These are phyloP conservation scores for Aspergillus sojae DNA, from an alignment of 2,329 filamentous ascomycete species.

Conservation along the genomic window DNA sequence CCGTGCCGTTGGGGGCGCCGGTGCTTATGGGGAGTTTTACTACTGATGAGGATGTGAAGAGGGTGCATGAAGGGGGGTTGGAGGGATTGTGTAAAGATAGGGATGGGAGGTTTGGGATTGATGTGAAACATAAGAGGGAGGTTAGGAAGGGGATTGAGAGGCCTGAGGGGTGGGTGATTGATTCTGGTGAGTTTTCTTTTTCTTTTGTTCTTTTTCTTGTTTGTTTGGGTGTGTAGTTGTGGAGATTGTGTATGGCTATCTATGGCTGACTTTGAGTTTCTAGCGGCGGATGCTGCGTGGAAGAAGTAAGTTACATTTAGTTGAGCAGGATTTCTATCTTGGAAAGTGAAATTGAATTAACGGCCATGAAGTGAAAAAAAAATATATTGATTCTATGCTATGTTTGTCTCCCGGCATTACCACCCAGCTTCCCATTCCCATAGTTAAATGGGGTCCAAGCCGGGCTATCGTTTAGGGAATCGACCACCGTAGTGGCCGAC, in stretches of 20 bases:
- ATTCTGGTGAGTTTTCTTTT: slow-evolving; percentile 35
- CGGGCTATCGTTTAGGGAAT: slow-evolving; percentile 42
- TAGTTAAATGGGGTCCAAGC: slow-evolving; percentile 50
- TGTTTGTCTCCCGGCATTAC: slow-evolving; percentile 49
- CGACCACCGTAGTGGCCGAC: slow-evolving; percentile 27
- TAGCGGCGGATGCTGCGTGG: slow-evolving; percentile 41
- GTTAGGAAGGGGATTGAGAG: slow-evolving; percentile 53
- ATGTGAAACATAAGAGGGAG: slow-evolving; percentile 56
- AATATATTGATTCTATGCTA: slow-evolving; percentile 13
- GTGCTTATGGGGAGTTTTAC: slow-evolving; percentile 66
- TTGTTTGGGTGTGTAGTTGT: too few species aligned
- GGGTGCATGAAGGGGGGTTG: slow-evolving; percentile 30
- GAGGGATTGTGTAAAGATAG: slow-evolving; percentile 51
- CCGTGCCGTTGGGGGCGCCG: slow-evolving; percentile 62
- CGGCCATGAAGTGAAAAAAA: too few species aligned
- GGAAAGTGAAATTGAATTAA: too few species aligned
- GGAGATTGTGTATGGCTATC: too few species aligned
- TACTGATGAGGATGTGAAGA: slow-evolving; percentile 28
- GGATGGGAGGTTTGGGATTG: slow-evolving; percentile 57
- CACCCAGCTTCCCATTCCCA: slow-evolving; percentile 47
- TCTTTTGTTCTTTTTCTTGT: background rate
- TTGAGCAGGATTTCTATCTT: too few species aligned
- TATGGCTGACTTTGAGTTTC: background rate
- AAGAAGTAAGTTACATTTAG: slow-evolving; percentile 10
- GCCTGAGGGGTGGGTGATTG: slow-evolving; percentile 22